Percentiles rank a stretch among this genome's conserved stretches.
Conservation (phyloP, 2,329 filamentous ascomycete species). For the Cordyceps pruinosa region DNA sequence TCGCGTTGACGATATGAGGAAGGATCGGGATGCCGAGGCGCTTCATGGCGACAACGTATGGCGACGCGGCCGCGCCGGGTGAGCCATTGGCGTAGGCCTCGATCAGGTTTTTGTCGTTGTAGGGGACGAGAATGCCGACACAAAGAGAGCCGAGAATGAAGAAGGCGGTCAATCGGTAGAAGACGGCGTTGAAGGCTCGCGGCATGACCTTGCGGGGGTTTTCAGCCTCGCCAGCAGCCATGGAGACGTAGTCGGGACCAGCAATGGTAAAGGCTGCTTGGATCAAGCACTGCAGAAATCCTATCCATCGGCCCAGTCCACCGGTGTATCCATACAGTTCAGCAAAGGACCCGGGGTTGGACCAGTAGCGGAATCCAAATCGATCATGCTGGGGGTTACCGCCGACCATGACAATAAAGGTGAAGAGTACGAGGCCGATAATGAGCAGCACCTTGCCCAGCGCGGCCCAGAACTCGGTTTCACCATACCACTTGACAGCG, state of each 20-base stretch:
- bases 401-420: slow-evolving; percentile 76
- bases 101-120: slow-evolving; percentile 56
- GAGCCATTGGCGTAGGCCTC: slow-evolving; percentile 51
- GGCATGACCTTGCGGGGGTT: slow-evolving; percentile 65
- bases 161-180: slow-evolving; percentile 69
- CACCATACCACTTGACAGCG: slow-evolving; percentile 67
- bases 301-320: slow-evolving; percentile 62
- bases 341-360: slow-evolving; percentile 62
- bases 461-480: slow-evolving; percentile 70
- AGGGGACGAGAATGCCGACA: slow-evolving; percentile 65
- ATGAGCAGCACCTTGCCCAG: slow-evolving; percentile 67
- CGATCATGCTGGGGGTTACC: slow-evolving; percentile 67
- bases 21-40: slow-evolving; percentile 55
- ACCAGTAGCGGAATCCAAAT: slow-evolving; percentile 65
- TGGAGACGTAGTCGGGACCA: slow-evolving; percentile 61
- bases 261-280: slow-evolving; percentile 62
- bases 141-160: slow-evolving; percentile 68
- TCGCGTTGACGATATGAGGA: slow-evolving; percentile 66
- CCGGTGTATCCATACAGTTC: slow-evolving; percentile 55
- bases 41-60: slow-evolving; percentile 63
- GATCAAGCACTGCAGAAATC: slow-evolving; percentile 70
- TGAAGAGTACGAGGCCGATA: slow-evolving; percentile 65
- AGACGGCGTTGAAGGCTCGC: slow-evolving; percentile 69
- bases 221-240: slow-evolving; percentile 64
- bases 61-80: slow-evolving; percentile 62